These are phyloP conservation scores for Beauveria asiatica DNA, from an alignment of 2,329 filamentous ascomycete species.

Conservation along the genomic window DNA sequence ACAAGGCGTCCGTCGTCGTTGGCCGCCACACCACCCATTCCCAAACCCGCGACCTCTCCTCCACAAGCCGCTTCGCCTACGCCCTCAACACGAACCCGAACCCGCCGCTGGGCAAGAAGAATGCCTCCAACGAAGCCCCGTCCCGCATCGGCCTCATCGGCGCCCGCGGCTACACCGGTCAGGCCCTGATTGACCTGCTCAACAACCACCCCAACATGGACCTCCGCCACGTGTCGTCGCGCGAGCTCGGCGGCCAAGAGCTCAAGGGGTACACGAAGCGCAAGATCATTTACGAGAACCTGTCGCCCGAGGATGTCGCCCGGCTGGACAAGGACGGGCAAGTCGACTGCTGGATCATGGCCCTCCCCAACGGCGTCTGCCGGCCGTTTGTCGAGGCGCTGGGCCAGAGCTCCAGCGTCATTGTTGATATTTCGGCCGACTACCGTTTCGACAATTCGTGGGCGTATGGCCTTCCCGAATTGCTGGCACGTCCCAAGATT, in stretches of 20 bases:
- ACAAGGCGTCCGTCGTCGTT: neutral
- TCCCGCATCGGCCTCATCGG: slow-evolving; percentile 82
- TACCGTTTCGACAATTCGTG: slow-evolving; percentile 80
- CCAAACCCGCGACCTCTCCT: neutral
- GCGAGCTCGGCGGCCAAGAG: slow-evolving; percentile 80
- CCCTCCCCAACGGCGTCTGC: slow-evolving; percentile 89
- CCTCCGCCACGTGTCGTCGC: slow-evolving; percentile 83
- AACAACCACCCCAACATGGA: slow-evolving; percentile 87
- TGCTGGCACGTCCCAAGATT: slow-evolving; percentile 69
- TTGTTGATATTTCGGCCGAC: slow-evolving; percentile 93
- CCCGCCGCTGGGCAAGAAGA: slow-evolving; percentile 81
- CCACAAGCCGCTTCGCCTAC: neutral
- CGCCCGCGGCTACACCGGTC: slow-evolving; percentile 87
- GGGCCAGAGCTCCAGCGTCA: slow-evolving; percentile 59
- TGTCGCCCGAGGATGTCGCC: slow-evolving; percentile 77
- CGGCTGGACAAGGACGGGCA: slow-evolving; percentile 75
- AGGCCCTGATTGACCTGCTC: slow-evolving; percentile 78
- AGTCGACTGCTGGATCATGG: slow-evolving; percentile 97
- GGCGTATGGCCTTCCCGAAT: slow-evolving; percentile 87
- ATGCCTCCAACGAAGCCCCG: slow-evolving; percentile 70
- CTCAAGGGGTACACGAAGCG: slow-evolving; percentile 86
- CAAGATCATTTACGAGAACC: slow-evolving; percentile 85
- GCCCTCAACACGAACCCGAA: slow-evolving; percentile 49
- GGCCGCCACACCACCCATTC: neutral
- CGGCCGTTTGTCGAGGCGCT: slow-evolving; percentile 89